Base-by-base conservation (phyloP, 2,329 filamentous ascomycete genomes). In the Ustilaginoidea virens region DNA sequence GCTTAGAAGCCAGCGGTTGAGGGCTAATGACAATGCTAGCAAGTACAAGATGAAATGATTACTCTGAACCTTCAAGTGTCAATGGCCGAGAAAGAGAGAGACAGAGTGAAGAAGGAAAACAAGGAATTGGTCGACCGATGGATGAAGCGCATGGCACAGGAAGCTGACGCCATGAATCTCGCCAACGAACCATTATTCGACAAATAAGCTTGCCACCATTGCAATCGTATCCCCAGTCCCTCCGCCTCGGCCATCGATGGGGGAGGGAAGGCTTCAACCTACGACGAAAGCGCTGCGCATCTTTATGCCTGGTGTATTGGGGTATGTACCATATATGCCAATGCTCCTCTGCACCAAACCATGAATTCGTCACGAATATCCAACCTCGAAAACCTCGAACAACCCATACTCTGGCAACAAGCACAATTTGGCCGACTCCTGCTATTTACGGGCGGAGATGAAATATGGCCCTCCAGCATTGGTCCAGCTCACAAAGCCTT, bases 11-110 rank as follows among this genome's bases (percentile, higher is more conserved):
- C n/a, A n/a, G n/a, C n/a, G n/a, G n/a, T n/a, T n/a, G n/a, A 8
- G 16, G 5, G 21, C 17, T 24, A 21, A 25, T 15, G 22, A 23
- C 5, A 26, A 5, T 17, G 10, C 9, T 42, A 78, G 68, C 70
- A 87, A 44, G 76, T 93, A 30, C 87, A 96, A 56, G 86, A 94
- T 53, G 90, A 98, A 52, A 76, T 93, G 53, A 75, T 92, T 28
- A 77, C 82, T 1, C 57, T 94, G 26, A 86, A 86, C 40, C 62
- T 96, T 39, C 80, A 96, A 52, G 63, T 94, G 24, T 85, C 90
- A 41, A 71, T 94, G 61, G 75, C 78, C 3, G 85, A 92, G 49
- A 70, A 86, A 48, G 72, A 74, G 45, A 64, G 69, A 17, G 73
- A 77, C 47, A 75, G 73, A 51, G 59, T 92, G 37, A 70, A 74